Evolutionary conservation across 2,329 filamentous ascomycete species (phyloP), one percentile per base, ranked within the genome.

Genomic region (Talaromyces sp.): DNA sequence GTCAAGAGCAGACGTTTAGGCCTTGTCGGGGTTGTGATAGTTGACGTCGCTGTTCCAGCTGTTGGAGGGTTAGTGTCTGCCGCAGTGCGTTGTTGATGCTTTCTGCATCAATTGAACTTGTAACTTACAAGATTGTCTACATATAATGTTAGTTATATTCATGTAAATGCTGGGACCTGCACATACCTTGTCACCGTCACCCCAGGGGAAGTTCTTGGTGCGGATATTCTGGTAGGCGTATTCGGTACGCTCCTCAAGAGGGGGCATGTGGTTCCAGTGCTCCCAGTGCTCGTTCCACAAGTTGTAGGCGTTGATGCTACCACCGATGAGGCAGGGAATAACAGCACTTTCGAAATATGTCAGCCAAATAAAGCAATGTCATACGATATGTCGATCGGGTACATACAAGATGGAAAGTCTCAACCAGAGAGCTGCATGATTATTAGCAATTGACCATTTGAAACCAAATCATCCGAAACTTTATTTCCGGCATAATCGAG

Each of bases 151-250:
- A 59, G 56, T n/a, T 27, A 45, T 2, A 45, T n/a, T 11, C 37
- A 1, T 2, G 1, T 11, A 45, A 43, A 11, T n/a, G 24, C 5
- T 7, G 8, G 5, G 16, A 19, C 3, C 9, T 14, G 75, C n/a
- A 64, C 84, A 74, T 70, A 92, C 91, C 91, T 98, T 95, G 84
- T 99, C 95, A 77, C 95, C 95, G 77, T 98, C 85, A 71, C 94
- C 93, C 91, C 91, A 99, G 76, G 87, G 89, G 86, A 82, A 99
- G 87, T 97, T 97, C 89, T 95, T 97, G 79, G 87, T 87, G 79
- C 95, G 91, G 80, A 99, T 91, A 86, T 99, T 99, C 87, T 96
- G 92, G 88, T 96, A 99, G 67, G 93, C 84, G 83, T 98, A 99
- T 85, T 98, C 92, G 74, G 86, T 82, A 76, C 91, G 90, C 84